Evolutionary conservation across 208 protist genomes (phyloP).

Genomic region (Porcisia hertigi): DNA sequence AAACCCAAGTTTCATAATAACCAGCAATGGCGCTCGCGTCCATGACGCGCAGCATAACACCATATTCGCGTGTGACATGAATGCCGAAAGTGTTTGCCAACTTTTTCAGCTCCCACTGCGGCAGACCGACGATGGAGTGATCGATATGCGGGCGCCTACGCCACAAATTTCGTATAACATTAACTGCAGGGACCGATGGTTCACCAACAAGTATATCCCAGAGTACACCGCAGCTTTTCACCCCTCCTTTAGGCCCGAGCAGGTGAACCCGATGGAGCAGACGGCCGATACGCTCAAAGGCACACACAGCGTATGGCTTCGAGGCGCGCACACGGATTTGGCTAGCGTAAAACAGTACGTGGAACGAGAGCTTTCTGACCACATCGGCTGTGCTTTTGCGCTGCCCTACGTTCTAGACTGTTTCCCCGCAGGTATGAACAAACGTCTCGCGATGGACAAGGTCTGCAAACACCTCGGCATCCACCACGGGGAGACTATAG

Average conservation of each 20-base stretch:
- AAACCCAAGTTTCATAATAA: slow-evolving; percentile 64
- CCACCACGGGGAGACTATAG: slow-evolving; percentile 28
- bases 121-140: slow-evolving; percentile 12
- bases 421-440: slow-evolving; percentile 38
- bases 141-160: slow-evolving; percentile 1
- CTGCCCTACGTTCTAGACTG: slow-evolving; percentile 48
- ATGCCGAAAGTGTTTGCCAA: slow-evolving; percentile 37
- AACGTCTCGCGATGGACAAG: slow-evolving; percentile 47
- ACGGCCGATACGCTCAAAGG: slow-evolving; percentile 33
- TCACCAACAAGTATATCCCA: slow-evolving; percentile 42
- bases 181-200: slow-evolving; percentile 50
- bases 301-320: slow-evolving; percentile 50
- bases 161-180: slow-evolving; percentile 47
- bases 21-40: slow-evolving; percentile 74
- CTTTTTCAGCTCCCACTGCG: slow-evolving; percentile 44
- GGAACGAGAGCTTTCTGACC: slow-evolving; percentile 22
- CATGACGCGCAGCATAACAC: slow-evolving; percentile 39
- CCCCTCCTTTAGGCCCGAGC: slow-evolving; percentile 38
- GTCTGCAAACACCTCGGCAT: slow-evolving; percentile 47
- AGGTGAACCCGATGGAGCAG: slow-evolving; percentile 44
- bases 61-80: slow-evolving; percentile 43
- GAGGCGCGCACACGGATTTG: slow-evolving; percentile 35
- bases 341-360: slow-evolving; percentile 34
- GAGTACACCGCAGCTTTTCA: slow-evolving; percentile 42
- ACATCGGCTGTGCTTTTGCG: slow-evolving; percentile 36